Evolutionary conservation across 31 red algal genomes (phyloP).

Genomic region (Endocladia muricata): DNA sequence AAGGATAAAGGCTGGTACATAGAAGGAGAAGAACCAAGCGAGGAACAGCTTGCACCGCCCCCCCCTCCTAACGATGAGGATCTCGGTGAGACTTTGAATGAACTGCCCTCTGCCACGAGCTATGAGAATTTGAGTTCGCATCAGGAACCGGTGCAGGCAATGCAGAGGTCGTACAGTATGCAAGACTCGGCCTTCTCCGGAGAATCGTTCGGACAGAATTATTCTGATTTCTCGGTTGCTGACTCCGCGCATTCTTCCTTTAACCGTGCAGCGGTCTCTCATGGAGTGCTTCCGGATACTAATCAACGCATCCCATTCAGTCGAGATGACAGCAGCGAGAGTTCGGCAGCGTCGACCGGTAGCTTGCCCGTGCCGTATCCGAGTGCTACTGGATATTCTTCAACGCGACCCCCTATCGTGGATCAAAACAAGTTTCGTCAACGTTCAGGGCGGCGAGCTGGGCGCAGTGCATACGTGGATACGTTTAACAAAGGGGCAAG

Average conservation of each 20-base stretch:
- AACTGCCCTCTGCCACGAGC: slow-evolving; percentile 1
- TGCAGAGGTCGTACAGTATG: slow-evolving; percentile 1
- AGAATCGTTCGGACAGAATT: not conserved
- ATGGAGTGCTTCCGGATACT: not conserved
- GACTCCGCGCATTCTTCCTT: not conserved
- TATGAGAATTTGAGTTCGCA: not conserved
- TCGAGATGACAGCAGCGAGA: not conserved
- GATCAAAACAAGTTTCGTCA: slow-evolving; percentile 27
- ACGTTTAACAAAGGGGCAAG: slow-evolving; percentile 60
- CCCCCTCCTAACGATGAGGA: slow-evolving; percentile 49
- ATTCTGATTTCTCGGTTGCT: not conserved
- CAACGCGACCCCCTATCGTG: not conserved
- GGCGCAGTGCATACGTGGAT: slow-evolving; percentile 51
- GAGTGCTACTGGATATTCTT: not conserved
- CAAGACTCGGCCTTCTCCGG: not conserved
- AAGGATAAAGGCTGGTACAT: slow-evolving; percentile 37
- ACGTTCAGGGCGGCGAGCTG: slow-evolving; percentile 10
- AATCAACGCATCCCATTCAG: not conserved
- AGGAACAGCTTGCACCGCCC: slow-evolving; percentile 30
- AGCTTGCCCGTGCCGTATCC: not conserved
- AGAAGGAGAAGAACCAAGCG: slow-evolving; percentile 40
- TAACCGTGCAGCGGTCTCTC: not conserved
- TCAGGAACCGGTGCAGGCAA: not conserved
- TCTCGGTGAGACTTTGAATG: slow-evolving; percentile 1
- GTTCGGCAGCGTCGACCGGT: not conserved